Evolutionary conservation across 495 filamentous ascomycete genomes (phyloP).

Genomic region (Hypomontagnella monticulosa): DNA sequence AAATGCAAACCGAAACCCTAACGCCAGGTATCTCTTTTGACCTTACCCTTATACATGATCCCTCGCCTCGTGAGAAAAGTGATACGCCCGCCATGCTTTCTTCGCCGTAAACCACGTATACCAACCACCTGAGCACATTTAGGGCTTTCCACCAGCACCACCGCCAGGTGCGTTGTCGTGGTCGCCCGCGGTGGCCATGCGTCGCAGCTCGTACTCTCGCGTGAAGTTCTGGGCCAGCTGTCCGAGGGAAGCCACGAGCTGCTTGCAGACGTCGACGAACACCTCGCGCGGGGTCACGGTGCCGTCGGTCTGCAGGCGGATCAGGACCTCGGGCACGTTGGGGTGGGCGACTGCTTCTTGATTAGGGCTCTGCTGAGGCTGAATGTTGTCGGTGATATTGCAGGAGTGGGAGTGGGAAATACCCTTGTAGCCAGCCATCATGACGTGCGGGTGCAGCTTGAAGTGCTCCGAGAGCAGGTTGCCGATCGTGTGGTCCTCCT

Average conservation of each 20-base stretch:
- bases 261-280: slow-evolving; percentile 78
- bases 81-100: slow-evolving; percentile 24
- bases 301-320: slow-evolving; percentile 94
- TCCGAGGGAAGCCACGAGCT: slow-evolving; percentile 78
- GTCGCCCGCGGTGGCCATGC: slow-evolving; percentile 76
- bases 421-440: slow-evolving; percentile 90
- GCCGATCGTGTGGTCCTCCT: slow-evolving; percentile 96
- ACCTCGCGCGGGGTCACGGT: slow-evolving; percentile 85
- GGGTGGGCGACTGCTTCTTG: slow-evolving; percentile 75
- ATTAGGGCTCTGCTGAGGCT: slow-evolving; percentile 11
- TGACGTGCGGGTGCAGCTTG: slow-evolving; percentile 77
- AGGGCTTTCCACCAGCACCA: slow-evolving; percentile 23
- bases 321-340: slow-evolving; percentile 81
- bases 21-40: slow-evolving; percentile 37
- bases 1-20: slow-evolving; percentile 17
- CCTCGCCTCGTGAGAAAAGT: slow-evolving; percentile 15
- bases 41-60: slow-evolving; percentile 12
- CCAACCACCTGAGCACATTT: too few species aligned
- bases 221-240: slow-evolving; percentile 87
- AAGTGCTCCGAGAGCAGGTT: slow-evolving; percentile 88
- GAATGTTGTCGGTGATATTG: too few species aligned
- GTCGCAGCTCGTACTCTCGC: slow-evolving; percentile 92
- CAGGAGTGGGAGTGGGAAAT: slow-evolving; percentile 41
- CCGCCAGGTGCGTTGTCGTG: slow-evolving; percentile 44
- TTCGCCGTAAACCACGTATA: slow-evolving; percentile 1